A percentile compares a stretch with the other conserved stretches of the same genome.
Conservation (phyloP, 345 rosid genomes). For the Populus euphratica region DNA sequence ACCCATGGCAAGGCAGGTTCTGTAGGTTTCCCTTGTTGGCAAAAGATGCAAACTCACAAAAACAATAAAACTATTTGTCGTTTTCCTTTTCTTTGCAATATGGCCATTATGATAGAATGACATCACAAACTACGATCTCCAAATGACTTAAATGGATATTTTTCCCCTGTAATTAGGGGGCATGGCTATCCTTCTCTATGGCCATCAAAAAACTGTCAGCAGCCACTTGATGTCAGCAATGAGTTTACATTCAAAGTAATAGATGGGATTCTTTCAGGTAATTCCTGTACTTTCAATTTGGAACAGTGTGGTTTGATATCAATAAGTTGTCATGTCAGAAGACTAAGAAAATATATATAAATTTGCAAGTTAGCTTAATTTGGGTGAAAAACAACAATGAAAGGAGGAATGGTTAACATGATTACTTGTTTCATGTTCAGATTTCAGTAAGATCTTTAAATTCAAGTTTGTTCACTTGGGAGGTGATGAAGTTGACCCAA, state of each 20-base stretch:
- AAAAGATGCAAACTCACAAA: neutral
- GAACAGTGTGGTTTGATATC: neutral
- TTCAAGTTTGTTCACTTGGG: constrained; percentile 73
- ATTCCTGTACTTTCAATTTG: neutral
- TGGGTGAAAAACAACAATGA: neutral
- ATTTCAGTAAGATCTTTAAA: constrained; percentile 72
- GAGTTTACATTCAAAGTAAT: constrained; percentile 63
- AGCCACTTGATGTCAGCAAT: constrained; percentile 73
- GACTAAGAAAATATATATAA: neutral
- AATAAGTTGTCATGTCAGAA: neutral
- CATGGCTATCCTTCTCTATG: constrained; percentile 62
- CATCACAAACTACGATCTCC: neutral
- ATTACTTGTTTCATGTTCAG: constrained; percentile 23
- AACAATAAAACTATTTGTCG: neutral
- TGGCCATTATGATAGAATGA: neutral
- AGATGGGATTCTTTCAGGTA: constrained; percentile 79
- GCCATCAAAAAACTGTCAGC: constrained; percentile 65
- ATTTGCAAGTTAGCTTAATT: neutral
- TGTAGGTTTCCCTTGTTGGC: too few species aligned
- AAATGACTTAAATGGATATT: neutral
- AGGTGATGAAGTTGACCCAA: constrained; percentile 76
- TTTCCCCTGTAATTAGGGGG: constrained; percentile 43
- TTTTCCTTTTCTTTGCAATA: neutral
- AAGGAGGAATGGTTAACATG: neutral
- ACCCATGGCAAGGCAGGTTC: too few species aligned